These are phyloP conservation scores for Aegle marmelos DNA, from an alignment of 345 rosid genomes.

Conservation along the genomic window DNA sequence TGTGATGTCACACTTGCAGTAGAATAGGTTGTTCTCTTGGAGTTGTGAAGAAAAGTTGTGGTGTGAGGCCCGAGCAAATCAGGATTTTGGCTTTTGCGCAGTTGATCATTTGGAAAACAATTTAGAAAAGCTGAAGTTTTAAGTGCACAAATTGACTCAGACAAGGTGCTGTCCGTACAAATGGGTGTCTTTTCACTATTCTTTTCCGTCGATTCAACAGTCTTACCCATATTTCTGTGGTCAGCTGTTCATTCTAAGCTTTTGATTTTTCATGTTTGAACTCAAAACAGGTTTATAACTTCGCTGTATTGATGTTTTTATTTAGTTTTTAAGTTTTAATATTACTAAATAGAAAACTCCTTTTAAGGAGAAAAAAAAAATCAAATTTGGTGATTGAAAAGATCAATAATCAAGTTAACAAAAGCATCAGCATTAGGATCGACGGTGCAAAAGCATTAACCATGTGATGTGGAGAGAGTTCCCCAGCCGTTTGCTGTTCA, in stretches of 20 bases:
- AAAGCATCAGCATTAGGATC: no score
- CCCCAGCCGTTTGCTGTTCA: no score
- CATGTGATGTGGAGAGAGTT: no score
- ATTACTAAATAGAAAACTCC: no score
- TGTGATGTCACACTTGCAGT: conserved; percentile 17
- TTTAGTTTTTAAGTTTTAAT: neutral
- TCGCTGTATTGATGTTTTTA: conserved; percentile 1
- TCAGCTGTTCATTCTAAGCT: conserved; percentile 3
- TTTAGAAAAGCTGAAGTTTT: conserved; percentile 4
- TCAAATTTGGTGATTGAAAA: no score
- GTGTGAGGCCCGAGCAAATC: conserved; percentile 2
- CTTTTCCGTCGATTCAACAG: neutral
- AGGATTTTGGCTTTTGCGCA: conserved; percentile 7
- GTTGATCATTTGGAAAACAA: neutral
- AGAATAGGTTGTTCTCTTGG: conserved; percentile 15
- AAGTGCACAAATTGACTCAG: neutral
- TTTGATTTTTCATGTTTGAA: conserved; percentile 10
- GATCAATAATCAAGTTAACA: no score
- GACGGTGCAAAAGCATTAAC: no score
- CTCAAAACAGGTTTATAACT: neutral
- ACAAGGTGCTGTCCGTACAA: neutral
- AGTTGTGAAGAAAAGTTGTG: conserved; percentile 15
- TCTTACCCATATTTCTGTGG: conserved; percentile 15
- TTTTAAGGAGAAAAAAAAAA: no score
- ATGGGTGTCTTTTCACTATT: neutral